Percentiles rank a stretch among this genome's conserved stretches.
Conservation (phyloP, 192 early-diverging fungal genomes). For the Coemansia sp. region DNA sequence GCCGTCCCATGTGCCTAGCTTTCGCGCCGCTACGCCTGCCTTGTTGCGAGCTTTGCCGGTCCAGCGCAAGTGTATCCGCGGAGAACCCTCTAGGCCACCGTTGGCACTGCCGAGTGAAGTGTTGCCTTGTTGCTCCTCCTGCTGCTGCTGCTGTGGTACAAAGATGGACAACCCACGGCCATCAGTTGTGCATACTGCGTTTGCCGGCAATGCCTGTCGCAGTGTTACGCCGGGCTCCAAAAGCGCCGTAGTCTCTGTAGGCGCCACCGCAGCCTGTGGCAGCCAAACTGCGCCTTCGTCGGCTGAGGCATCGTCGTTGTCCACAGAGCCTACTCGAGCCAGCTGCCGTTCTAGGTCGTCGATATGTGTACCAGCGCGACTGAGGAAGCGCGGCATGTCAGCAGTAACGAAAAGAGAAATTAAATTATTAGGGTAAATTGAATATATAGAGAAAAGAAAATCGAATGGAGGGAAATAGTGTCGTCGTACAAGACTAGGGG, state of each 20-base stretch:
- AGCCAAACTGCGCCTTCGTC: conserved; percentile 13
- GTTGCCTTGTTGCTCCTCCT: background rate
- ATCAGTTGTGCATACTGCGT: background rate
- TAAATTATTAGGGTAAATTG: background rate
- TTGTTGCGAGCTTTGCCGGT: background rate
- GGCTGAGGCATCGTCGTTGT: conserved; percentile 39
- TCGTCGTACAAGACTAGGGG: background rate
- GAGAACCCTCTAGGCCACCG: background rate
- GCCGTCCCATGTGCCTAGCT: conserved; percentile 71
- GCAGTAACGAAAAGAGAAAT: background rate
- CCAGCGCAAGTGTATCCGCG: background rate
- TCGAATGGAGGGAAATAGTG: conserved; percentile 6
- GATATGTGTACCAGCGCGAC: conserved; percentile 56
- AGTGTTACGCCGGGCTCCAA: background rate
- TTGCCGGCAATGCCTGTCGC: background rate
- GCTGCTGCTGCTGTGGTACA: background rate
- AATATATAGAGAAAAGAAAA: background rate
- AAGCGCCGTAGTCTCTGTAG: conserved; percentile 3
- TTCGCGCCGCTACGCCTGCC: conserved; percentile 26
- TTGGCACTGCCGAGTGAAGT: background rate
- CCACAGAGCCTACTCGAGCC: conserved; percentile 48
- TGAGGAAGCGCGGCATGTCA: conserved; percentile 55
- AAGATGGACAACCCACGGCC: background rate
- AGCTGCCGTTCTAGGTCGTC: conserved; percentile 58
- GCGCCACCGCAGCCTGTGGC: conserved; percentile 2